Evolutionary conservation across 1,284 basidiomycete species (phyloP).

Genomic region (Pseudozyma pruni): DNA sequence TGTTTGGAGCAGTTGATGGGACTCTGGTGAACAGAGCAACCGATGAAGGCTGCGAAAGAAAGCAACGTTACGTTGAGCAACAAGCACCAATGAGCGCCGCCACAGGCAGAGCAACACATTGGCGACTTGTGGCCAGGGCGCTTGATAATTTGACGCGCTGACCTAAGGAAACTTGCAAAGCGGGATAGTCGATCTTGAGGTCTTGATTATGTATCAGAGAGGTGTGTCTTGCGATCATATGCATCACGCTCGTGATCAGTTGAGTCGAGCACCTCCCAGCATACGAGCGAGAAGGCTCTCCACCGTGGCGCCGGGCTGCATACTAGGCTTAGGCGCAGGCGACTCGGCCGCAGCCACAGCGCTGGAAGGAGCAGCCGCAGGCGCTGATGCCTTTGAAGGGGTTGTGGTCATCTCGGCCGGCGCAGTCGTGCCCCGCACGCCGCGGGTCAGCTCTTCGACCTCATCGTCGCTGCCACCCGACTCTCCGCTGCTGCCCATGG

Average conservation of each 20-base stretch:
- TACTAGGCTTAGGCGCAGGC: conserved; percentile 27
- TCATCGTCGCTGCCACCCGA: conserved; percentile 46
- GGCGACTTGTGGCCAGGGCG: conserved; percentile 45
- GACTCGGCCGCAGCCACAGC: conserved; percentile 19
- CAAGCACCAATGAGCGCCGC: too few relatives aligned
- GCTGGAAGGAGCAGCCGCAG: conserved; percentile 15
- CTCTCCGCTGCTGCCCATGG: conserved; percentile 29
- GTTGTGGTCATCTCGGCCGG: conserved; percentile 40
- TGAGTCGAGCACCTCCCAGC: conserved; percentile 44
- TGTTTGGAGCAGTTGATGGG: too few relatives aligned
- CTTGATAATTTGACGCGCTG: conserved; percentile 56
- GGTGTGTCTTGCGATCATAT: too few relatives aligned
- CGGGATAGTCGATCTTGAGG: too few relatives aligned
- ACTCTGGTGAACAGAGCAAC: too few relatives aligned
- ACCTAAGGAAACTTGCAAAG: conserved; percentile 5
- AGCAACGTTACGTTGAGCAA: too few relatives aligned
- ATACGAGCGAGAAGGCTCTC: conserved; percentile 56
- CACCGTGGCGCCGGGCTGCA: conserved; percentile 48
- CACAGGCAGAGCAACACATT: too few relatives aligned
- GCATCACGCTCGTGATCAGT: conserved; percentile 10
- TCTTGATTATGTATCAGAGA: too few relatives aligned
- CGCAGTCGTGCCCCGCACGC: conserved; percentile 46
- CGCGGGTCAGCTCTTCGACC: conserved; percentile 26
- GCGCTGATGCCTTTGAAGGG: conserved; percentile 28
- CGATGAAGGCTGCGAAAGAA: too few relatives aligned